Percentiles rank a stretch among this genome's conserved stretches.
These are phyloP conservation scores for Hypoxylon sp. DNA, from an alignment of 2,329 filamentous ascomycete species.

Conservation along the genomic window DNA sequence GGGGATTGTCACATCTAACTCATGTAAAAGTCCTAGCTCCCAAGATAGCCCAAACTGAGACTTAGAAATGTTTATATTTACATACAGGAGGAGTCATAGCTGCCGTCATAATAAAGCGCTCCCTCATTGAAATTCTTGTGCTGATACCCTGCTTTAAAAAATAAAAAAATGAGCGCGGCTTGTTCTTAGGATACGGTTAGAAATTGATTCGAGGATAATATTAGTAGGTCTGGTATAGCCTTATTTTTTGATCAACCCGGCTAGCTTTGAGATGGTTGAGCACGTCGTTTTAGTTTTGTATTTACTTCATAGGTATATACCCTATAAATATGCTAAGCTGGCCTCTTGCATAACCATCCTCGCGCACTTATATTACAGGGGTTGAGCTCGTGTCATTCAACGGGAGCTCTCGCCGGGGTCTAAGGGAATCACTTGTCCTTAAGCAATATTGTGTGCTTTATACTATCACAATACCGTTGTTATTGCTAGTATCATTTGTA, in stretches of 20 bases:
- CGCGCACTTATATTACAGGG: not conserved
- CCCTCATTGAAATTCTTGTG: not conserved
- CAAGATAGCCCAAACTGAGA: not conserved
- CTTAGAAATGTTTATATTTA: not conserved
- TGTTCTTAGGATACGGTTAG: too few species aligned
- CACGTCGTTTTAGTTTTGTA: not conserved
- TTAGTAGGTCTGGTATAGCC: not conserved
- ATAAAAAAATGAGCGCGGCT: too few species aligned
- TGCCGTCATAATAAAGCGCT: not conserved
- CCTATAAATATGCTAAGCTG: not conserved
- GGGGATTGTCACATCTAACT: not conserved
- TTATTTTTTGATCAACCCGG: not conserved
- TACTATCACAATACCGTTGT: not conserved
- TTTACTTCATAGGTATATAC: not conserved
- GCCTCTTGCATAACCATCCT: not conserved
- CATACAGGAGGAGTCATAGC: not conserved
- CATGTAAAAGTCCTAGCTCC: not conserved
- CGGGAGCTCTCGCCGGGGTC: not conserved
- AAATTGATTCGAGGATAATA: not conserved
- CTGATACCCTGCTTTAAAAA: not conserved
- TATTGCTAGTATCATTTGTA: not conserved
- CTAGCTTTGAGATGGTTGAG: not conserved
- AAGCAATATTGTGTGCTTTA: conserved; percentile 1
- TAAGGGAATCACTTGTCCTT: not conserved
- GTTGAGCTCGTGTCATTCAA: too few species aligned